These are phyloP conservation scores for Penicillium griseofulvum DNA, from an alignment of 2,329 filamentous ascomycete genomes.

Conservation along the genomic window DNA sequence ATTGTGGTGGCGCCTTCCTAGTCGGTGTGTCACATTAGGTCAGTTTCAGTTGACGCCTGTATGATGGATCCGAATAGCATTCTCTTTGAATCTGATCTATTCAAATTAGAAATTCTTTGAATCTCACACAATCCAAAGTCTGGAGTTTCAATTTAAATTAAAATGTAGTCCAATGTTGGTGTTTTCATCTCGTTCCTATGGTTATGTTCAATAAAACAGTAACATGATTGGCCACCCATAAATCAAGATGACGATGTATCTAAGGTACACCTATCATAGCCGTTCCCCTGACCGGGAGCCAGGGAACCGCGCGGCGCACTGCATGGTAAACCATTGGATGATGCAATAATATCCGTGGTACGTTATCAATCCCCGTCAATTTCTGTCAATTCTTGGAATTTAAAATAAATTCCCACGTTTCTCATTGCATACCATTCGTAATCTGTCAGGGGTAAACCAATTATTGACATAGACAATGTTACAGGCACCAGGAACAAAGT, in stretches of 20 bases:
- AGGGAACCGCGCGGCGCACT: neutral
- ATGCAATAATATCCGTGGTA: constrained; percentile 1
- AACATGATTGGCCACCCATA: neutral
- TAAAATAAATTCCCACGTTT: neutral
- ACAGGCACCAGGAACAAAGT: neutral
- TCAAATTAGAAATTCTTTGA: neutral
- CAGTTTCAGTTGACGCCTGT: neutral
- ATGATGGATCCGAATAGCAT: neutral
- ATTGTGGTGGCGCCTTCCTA: constrained; percentile 1
- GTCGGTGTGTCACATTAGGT: constrained; percentile 5
- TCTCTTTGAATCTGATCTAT: neutral
- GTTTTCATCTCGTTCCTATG: constrained; percentile 1
- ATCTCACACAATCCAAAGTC: neutral
- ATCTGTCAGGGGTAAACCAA: constrained; percentile 10
- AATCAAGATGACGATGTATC: neutral
- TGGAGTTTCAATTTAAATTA: neutral
- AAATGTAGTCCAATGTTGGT: neutral
- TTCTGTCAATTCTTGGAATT: neutral
- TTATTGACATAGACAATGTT: neutral
- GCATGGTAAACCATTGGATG: neutral
- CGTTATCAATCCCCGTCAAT: neutral
- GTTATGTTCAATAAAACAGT: neutral
- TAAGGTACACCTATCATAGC: neutral
- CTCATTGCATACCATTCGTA: neutral
- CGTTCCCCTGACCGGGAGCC: neutral